A percentile compares a stretch with the other conserved stretches of the same genome.
Conservation (phyloP, 768 basidiomycete genomes). For the Aureoboletus auriporus region DNA sequence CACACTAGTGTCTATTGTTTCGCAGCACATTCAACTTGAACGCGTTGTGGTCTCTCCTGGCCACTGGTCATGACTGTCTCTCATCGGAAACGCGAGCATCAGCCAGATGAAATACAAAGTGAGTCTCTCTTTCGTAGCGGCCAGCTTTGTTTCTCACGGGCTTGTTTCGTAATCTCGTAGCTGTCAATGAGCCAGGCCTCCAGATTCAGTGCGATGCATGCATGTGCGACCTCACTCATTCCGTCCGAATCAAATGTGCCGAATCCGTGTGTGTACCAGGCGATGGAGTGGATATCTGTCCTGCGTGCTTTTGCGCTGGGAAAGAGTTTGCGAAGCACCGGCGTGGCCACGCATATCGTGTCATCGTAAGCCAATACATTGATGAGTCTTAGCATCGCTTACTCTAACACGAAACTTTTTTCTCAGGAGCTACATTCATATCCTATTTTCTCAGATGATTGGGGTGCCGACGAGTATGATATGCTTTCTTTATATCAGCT, state of each 20-base stretch:
- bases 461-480: slow-evolving; percentile 95
- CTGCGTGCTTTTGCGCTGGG: slow-evolving; percentile 86
- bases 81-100: slow-evolving; percentile 59
- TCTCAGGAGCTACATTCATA: slow-evolving; percentile 90
- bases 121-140: slow-evolving; percentile 20
- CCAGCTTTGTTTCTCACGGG: slow-evolving; percentile 22
- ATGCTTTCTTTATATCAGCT: neutral
- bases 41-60: neutral
- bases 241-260: slow-evolving; percentile 96
- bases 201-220: slow-evolving; percentile 86
- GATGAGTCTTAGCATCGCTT: neutral
- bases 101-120: slow-evolving; percentile 66
- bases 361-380: slow-evolving; percentile 58
- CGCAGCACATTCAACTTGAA: neutral
- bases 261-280: slow-evolving; percentile 68
- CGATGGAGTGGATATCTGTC: slow-evolving; percentile 90
- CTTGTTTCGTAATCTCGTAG: slow-evolving; percentile 36
- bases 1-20: neutral
- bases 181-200: slow-evolving; percentile 76
- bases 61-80: slow-evolving; percentile 53
- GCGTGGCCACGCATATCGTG: slow-evolving; percentile 83
- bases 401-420: neutral
- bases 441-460: slow-evolving; percentile 91
- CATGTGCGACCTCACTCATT: slow-evolving; percentile 86
- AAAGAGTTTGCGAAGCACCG: slow-evolving; percentile 87